Evolutionary conservation across 257 asterid species (phyloP), one percentile per base, ranked within the genome.

Genomic region (Rehmannia glutinosa): DNA sequence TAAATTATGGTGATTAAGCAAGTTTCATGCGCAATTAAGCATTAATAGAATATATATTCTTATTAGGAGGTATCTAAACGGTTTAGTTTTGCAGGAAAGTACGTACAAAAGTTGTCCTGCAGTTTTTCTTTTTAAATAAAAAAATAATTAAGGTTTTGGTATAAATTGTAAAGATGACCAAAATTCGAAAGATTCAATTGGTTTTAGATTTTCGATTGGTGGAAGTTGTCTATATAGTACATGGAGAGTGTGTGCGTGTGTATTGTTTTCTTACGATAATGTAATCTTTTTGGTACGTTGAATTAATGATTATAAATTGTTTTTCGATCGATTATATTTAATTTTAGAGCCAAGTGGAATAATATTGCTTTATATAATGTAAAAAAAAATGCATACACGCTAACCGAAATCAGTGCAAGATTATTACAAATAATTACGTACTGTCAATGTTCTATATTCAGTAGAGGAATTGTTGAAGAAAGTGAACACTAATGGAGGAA

Each of bases 11-110:
- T 30, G 58, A 50, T 64, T 64, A 69, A 52, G 52, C 76, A 49
- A 58, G 52, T 58, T 58, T 17, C 64, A 8, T 54, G 63, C 58
- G 15, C 28, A 54, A 46, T 72, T 38, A 45, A 62, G 64, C 46
- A 62, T 71, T n/a, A 19, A 47, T 27, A 7, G 32, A 64, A 25
- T 56, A 12, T 32, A 59, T 47, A 62, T 9, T 56, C 15, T 38
- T 56, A 10, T 9, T 64, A 63, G 36, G 8, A 27, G 50, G 6
- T 64, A 55, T 55, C 56, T 66, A 10, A 45, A 63, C 51, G 10
- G 36, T 52, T 21, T 52, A 33, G 33, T 47, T 62, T n/a, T n/a
- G 58, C 68, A 66, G 58, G 62, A 53, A 45, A 57, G 65, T 64
- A 50, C 32, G 73, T 67, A 68, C 58, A 27, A 38, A n/a, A n/a